Evolutionary conservation across 1,139 yeast genomes (phyloP).

Genomic region (Suhomyces anneliseae): DNA sequence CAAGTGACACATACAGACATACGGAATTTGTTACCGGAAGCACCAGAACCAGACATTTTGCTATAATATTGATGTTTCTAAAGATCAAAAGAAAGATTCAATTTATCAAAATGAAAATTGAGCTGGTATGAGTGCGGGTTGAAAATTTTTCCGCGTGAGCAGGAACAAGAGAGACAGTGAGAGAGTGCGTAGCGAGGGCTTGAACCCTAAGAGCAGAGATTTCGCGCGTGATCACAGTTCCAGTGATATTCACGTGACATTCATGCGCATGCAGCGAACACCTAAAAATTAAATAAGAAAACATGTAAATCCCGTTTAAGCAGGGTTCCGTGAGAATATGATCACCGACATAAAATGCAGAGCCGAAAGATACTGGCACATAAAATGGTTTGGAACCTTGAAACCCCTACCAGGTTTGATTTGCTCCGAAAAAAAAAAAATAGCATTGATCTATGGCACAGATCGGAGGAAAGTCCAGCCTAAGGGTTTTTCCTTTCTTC

Average conservation of each 20-base stretch:
- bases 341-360: no score
- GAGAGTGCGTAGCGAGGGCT: slow-evolving; percentile 3
- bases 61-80: slow-evolving; percentile 15
- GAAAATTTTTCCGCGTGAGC: slow-evolving; percentile 8
- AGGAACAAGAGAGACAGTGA: background rate
- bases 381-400: no score
- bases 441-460: no score
- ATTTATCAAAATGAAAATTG: slow-evolving; percentile 2
- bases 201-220: slow-evolving; percentile 2
- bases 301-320: no score
- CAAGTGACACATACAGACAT: slow-evolving; percentile 77
- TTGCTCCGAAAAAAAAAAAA: no score
- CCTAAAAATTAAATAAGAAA: no score
- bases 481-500: no score
- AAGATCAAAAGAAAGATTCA: slow-evolving; percentile 8
- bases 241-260: background rate
- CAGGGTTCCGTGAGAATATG: no score
- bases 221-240: background rate
- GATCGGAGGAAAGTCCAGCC: no score
- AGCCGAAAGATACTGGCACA: no score
- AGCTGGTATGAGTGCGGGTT: slow-evolving; percentile 1
- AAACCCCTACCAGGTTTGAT: no score
- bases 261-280: background rate
- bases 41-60: slow-evolving; percentile 83
- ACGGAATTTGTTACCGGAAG: slow-evolving; percentile 99